Evolutionary conservation across 2,329 filamentous ascomycete species (phyloP), one percentile per base, ranked within the genome.

Genomic region (Penicillium rolfsii): DNA sequence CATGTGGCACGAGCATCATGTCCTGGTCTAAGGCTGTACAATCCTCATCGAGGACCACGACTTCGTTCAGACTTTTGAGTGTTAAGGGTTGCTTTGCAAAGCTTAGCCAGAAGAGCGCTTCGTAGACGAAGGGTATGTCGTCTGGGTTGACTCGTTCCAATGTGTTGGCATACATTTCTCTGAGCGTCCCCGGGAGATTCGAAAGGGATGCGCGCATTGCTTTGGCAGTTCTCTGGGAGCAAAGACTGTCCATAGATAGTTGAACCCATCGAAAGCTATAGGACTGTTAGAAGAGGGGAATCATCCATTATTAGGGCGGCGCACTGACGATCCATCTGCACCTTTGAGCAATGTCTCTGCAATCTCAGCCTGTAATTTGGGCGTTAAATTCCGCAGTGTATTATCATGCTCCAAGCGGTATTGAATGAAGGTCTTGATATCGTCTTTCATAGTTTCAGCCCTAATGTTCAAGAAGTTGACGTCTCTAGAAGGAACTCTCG

Each of bases 191-290:
- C 5, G 66, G 66, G 2, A 66, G 57, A 16, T 58, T 64, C 1
- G 50, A 30, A 7, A 68, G 54, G 5, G 65, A 64, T 28, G 58
- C 40, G 12, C 60, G 61, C 63, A 68, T 67, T n/a, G 63, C 50
- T 38, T 55, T 60, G 12, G 62, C 59, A 14, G 66, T 67, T 57
- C 66, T 49, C 38, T 68, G 63, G 5, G 56, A 14, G 19, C 57
- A 60, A 7, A 68, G 45, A 19, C 64, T 67, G 9, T 68, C 65
- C 22, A 68, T 38, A 4, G 65, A 68, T n/a, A 68, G 63, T 33
- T 68, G 65, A 6, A 65, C 60, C 66, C 66, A 68, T 30, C 65
- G 65, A 30, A 68, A 68, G 11, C 66, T 68, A 19, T 3, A n/a
- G n/a, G 11, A 33, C 4, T n/a, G 28, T 58, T 33, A 50, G 57